These are phyloP conservation scores for Rhododendron vialii DNA, from an alignment of 148 eudicot species.

Conservation along the genomic window DNA sequence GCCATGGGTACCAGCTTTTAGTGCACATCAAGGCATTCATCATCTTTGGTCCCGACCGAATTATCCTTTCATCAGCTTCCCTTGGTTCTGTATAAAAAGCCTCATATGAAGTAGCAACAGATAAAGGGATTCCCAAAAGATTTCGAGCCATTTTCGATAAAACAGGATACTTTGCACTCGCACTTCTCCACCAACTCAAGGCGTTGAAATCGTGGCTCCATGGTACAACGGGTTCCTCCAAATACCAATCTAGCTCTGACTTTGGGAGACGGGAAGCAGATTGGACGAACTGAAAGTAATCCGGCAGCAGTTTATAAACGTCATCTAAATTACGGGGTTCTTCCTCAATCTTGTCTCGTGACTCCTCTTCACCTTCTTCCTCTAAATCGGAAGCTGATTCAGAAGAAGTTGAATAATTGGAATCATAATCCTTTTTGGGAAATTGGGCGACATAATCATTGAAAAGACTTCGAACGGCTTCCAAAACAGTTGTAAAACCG, in stretches of 20 bases:
- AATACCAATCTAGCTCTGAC: slow-evolving; percentile 7
- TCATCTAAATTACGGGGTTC: background rate
- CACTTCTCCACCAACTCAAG: slow-evolving; percentile 12
- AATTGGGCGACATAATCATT: background rate
- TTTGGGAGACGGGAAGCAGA: background rate
- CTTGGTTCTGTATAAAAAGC: slow-evolving; percentile 1
- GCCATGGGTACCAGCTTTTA: background rate
- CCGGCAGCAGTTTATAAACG: background rate
- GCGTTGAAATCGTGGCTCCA: background rate
- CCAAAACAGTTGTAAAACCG: background rate
- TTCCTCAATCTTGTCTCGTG: background rate
- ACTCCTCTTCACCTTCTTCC: background rate
- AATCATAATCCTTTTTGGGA: background rate
- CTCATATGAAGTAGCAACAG: slow-evolving; percentile 4
- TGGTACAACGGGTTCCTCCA: slow-evolving; percentile 4
- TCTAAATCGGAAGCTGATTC: background rate
- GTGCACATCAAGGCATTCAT: background rate
- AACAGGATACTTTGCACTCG: slow-evolving; percentile 2
- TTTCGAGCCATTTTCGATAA: slow-evolving; percentile 6
- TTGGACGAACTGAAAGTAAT: background rate
- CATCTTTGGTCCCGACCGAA: background rate
- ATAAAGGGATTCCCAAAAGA: slow-evolving; percentile 8
- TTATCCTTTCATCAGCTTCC: background rate
- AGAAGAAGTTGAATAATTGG: background rate
- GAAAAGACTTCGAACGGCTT: background rate